Percentiles rank a stretch among this genome's conserved stretches.
Conservation (phyloP, 2,329 filamentous ascomycete genomes). For the Fusarium sp. region DNA sequence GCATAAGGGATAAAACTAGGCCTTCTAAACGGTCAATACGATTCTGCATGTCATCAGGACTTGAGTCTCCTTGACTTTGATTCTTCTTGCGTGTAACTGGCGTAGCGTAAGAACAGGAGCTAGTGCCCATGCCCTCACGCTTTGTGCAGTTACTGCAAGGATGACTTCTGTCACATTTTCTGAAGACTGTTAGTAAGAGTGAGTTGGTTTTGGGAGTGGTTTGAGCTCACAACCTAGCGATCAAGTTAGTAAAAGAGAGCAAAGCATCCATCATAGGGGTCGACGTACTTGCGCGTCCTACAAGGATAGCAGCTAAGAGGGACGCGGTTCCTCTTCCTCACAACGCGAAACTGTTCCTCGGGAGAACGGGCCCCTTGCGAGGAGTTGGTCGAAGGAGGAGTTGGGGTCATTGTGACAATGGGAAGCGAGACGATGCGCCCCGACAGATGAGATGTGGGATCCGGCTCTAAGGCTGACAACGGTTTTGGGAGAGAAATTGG, state of each 20-base stretch:
- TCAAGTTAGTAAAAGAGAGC: slow-evolving; percentile 52
- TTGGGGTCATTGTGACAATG: slow-evolving; percentile 75
- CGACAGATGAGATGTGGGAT: slow-evolving; percentile 43
- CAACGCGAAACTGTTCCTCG: slow-evolving; percentile 87
- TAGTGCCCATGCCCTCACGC: slow-evolving; percentile 84
- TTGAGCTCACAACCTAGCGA: slow-evolving; percentile 56
- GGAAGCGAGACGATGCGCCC: slow-evolving; percentile 42
- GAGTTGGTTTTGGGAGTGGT: background rate
- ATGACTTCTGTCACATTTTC: slow-evolving; percentile 93
- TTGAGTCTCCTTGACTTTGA: slow-evolving; percentile 72
- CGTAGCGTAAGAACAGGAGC: slow-evolving; percentile 88
- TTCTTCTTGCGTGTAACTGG: slow-evolving; percentile 80
- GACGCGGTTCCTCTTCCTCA: slow-evolving; percentile 92
- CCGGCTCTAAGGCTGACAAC: slow-evolving; percentile 26
- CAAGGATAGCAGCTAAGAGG: slow-evolving; percentile 94
- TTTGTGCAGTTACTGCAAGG: slow-evolving; percentile 97
- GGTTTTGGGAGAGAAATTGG: slow-evolving; percentile 31
- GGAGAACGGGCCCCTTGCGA: slow-evolving; percentile 85
- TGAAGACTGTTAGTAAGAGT: slow-evolving; percentile 50
- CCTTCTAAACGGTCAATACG: slow-evolving; percentile 96
- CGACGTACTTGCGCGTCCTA: slow-evolving; percentile 87
- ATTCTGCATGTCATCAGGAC: slow-evolving; percentile 97
- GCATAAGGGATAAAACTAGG: slow-evolving; percentile 93
- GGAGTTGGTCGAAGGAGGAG: slow-evolving; percentile 82
- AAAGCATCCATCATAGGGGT: slow-evolving; percentile 38